These are phyloP conservation scores for Phytophthora pistaciae DNA, from an alignment of 352 stramenopile species.

Conservation along the genomic window DNA sequence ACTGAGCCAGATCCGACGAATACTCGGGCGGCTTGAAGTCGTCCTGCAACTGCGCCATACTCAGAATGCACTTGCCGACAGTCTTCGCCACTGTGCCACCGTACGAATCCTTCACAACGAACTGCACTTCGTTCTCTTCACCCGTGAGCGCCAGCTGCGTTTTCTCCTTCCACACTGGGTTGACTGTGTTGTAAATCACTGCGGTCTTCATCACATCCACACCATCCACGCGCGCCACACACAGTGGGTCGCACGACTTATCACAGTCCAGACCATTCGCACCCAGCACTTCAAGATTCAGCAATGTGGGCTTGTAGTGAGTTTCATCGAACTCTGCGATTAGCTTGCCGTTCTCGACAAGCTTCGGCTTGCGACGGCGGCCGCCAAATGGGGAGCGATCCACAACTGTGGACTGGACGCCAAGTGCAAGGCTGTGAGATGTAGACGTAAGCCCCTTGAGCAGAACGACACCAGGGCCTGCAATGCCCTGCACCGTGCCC, in stretches of 20 bases:
- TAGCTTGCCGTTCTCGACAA: conserved; percentile 70
- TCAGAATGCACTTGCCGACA: conserved; percentile 79
- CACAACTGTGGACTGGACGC: conserved; percentile 83
- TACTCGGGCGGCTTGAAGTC: conserved; percentile 83
- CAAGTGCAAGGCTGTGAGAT: conserved; percentile 78
- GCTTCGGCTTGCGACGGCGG: conserved; percentile 73
- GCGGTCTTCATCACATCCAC: conserved; percentile 74
- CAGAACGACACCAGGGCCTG: conserved; percentile 82
- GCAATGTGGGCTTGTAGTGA: conserved; percentile 65
- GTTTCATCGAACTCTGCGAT: conserved; percentile 72
- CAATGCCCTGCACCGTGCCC: conserved; percentile 81
- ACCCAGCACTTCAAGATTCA: conserved; percentile 76
- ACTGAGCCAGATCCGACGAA: conserved; percentile 78
- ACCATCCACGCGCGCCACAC: conserved; percentile 78
- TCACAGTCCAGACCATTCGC: conserved; percentile 79
- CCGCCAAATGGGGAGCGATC: conserved; percentile 84
- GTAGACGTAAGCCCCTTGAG: conserved; percentile 89
- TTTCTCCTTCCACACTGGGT: conserved; percentile 86
- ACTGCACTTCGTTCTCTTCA: conserved; percentile 67
- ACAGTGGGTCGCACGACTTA: conserved; percentile 81
- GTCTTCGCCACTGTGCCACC: conserved; percentile 81
- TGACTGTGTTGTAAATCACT: conserved; percentile 89
- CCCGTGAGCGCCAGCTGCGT: conserved; percentile 63
- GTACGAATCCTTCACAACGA: conserved; percentile 90
- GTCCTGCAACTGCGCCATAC: conserved; percentile 76